Base-by-base conservation (phyloP, 2,329 filamentous ascomycete species). In the Ophiostoma sp. region DNA sequence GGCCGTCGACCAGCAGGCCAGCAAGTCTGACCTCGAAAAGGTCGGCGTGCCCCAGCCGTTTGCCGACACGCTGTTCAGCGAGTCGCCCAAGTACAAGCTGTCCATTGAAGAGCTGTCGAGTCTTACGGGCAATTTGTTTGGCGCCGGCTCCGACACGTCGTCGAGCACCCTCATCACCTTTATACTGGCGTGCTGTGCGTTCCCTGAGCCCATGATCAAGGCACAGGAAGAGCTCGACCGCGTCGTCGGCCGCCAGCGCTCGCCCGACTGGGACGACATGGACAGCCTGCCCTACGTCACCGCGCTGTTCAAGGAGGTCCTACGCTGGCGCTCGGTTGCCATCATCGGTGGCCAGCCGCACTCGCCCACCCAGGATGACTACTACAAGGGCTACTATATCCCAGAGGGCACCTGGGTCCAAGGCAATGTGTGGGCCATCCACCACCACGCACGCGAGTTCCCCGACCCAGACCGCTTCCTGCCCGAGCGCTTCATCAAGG, bases 301-400 rank as follows among this genome's bases (percentile, higher is more conserved):
- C 27, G 83, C 83, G 1, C 79, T 86, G 15, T 80, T 87, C 23
- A 86, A 87, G 71, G 86, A 89, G 72, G 80, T 83, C 1, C 76
- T 87, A 13, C 80, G 86, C 2, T 87, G 86, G 84, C 80, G 85
- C 5, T 84, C 85, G 0, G 82, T 86, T 0, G 80, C 81, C 13
- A 82, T 84, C 62, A 81, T 85, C n/a, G 80, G 81, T 20, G 82
- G 82, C 0, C 80, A 83, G 67, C 84, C 85, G 0, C 83, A 85
- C 72, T 81, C 82, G 10, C 81, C 81, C 1, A 83, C 80, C 0
- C 77, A 81, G 68, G 83, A 84, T 67, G 80, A 84, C 73, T 74
- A 76, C 20, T 85, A 84, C 74, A 79, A 81, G 23, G 83, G 81
- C 33, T 82, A 80, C 75, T 75, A 80, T 31, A 84, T 87, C 64